Base-by-base conservation (phyloP, 2,329 filamentous ascomycete genomes). In the Neofusicoccum laricinum region DNA sequence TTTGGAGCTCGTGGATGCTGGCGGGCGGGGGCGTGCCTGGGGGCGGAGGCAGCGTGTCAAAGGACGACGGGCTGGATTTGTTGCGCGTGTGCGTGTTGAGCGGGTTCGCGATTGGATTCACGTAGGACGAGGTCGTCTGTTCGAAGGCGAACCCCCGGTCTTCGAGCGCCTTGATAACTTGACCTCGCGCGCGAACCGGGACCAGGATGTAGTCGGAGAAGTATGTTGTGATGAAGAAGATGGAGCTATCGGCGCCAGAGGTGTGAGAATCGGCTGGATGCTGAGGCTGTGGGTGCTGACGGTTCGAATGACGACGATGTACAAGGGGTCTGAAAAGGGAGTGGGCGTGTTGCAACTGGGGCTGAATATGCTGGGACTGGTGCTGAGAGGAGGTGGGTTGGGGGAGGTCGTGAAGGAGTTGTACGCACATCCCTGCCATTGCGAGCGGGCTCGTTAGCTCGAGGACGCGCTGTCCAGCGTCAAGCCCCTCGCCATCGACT, bases 211-310 rank as follows among this genome's bases (percentile, higher is more conserved):
- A 98, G 79, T 99, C 94, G 38, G 91, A 95, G 78, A 96, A 98
- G 78, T 98, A 99, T 36, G 93, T 97, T 3, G 94, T 97, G 76
- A 97, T 96, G 84, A 98, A 98, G 82, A 98, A 97, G 73, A 99
- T 96, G 61, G 94, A 91, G 61, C 86, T 88, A 51, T 58, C 55
- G 55, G 55, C 19, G 46, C 51, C 32, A n/a, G 61, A 66, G 64
- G 66, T 69, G 65, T 70, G 68, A 65, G 43, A 64, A 51, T 32
- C 45, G 45, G 46, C n/a, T 17, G 36, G 36, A 41, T 40, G 53
- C 46, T 14, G 50, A 19, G 38, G 10, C 14, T 45, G 30, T 30
- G 50, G 17, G 40, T 41, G 51, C 10, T 57, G 51, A 17, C 11
- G 55, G 38, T 8, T 46, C 55, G 55, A 51, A 17, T 15, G 40